Percentiles rank a stretch among this genome's conserved stretches.
These are phyloP conservation scores for Cardamine resedifolia DNA, from an alignment of 345 rosid species.

Conservation along the genomic window DNA sequence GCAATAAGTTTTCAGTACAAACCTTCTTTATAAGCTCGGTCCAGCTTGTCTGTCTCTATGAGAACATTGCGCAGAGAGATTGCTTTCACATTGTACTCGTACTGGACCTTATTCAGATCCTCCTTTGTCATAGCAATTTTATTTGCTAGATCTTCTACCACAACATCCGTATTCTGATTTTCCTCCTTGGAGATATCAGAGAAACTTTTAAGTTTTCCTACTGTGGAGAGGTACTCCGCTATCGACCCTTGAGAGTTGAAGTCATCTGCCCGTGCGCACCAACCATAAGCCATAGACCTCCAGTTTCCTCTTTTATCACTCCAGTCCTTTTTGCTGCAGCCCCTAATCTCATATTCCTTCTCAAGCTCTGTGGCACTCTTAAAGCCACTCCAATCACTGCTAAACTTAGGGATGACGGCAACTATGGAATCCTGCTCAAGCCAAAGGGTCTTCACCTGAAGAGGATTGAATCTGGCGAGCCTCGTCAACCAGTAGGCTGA, in stretches of 20 bases:
- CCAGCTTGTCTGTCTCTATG: slow-evolving; percentile 66
- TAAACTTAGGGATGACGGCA: slow-evolving; percentile 54
- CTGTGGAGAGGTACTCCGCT: slow-evolving; percentile 60
- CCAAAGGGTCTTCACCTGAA: slow-evolving; percentile 51
- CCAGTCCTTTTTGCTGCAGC: slow-evolving; percentile 63
- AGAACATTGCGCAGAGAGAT: slow-evolving; percentile 61
- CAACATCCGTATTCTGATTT: slow-evolving; percentile 33
- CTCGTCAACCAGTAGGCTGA: slow-evolving; percentile 55
- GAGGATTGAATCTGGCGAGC: slow-evolving; percentile 56
- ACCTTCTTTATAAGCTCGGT: slow-evolving; percentile 73
- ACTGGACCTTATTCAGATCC: slow-evolving; percentile 47
- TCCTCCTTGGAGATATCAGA: slow-evolving; percentile 52
- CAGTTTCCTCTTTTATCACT: slow-evolving; percentile 33
- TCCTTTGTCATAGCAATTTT: slow-evolving; percentile 64
- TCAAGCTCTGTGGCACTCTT: slow-evolving; percentile 59
- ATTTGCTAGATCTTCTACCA: slow-evolving; percentile 54
- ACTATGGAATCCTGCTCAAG: slow-evolving; percentile 41
- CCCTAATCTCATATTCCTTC: slow-evolving; percentile 48
- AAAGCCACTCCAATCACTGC: slow-evolving; percentile 60
- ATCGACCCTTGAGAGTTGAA: slow-evolving; percentile 51
- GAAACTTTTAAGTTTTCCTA: slow-evolving; percentile 59
- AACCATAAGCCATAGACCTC: slow-evolving; percentile 53
- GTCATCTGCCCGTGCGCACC: slow-evolving; percentile 84
- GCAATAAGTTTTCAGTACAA: slow-evolving; percentile 1
- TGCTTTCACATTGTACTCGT: slow-evolving; percentile 53